Base-by-base conservation (phyloP, 2,329 filamentous ascomycete species). In the Nemania sp. region DNA sequence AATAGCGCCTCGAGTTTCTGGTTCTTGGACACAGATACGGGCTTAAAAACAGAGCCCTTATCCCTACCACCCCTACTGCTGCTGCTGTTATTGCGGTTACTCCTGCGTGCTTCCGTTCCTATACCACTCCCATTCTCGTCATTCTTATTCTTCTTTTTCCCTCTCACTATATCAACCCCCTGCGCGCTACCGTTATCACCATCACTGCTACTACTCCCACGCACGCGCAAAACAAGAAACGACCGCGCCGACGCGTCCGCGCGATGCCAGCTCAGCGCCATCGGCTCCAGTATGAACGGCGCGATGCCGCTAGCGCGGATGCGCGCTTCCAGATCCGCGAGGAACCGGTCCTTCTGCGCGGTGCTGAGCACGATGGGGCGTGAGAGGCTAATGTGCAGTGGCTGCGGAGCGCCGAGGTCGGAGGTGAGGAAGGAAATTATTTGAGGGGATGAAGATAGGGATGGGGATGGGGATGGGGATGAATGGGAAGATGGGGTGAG, bases 331-430 rank as follows among this genome's bases (percentile, higher is more conserved):
- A 96, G 69, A 0, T 72, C 70, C 4, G 80, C 72, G 5, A 88
- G 74, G 66, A 96, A 97, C 0, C 60, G 63, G 23, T 87, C 83
- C 61, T 90, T 90, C 59, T 87, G 79, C n/a, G 85, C 78, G 0
- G 89, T 91, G 42, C 77, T 76, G 26, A 99, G 82, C 11, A 86
- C 80, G 45, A 97, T 75, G 0, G 94, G 88, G 5, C 90, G 81
- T 6, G 94, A 97, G 6, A 99, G 80, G 62, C 91, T 96, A 66
- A 99, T 86, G 72, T 99, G 94, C 41, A 99, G 79, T 3, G 93
- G 93, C 44, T 90, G 76, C 5, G 88, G 86, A 5, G 86, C 84
- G 53, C 85, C 89, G 0, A 97, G 81, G 54, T 94, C 89, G 59
- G 87, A 95, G 36, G 80, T 82, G 5, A 97, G 75, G 55, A 94